Evolutionary conservation across 139 green algal species (phyloP), one percentile per base, ranked within the genome.

Genomic region (Trebouxia sp.): DNA sequence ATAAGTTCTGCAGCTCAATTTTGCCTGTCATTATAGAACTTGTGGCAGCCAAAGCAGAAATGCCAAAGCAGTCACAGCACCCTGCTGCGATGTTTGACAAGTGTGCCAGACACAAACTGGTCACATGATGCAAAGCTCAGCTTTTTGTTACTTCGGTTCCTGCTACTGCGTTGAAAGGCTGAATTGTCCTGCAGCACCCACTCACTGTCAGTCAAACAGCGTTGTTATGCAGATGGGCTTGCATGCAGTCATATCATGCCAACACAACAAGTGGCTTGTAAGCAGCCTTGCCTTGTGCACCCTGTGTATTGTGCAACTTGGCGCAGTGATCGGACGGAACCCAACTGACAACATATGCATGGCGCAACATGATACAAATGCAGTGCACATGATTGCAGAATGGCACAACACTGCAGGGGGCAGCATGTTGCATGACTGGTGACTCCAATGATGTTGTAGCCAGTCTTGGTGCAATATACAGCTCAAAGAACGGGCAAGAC

Each of bases 171-270:
- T 42, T 72, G 32, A 42, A 72, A 0, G 62, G 62, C 62, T 72
- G 62, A n/a, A 72, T 45, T 6, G 42, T 43, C 62, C 62, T 72
- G 62, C 62, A 72, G n/a, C n/a, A n/a, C n/a, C n/a, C n/a, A n/a
- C n/a, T n/a, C n/a, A n/a, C n/a, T n/a, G n/a, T n/a, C n/a, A n/a
- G n/a, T n/a, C n/a, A n/a, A n/a, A n/a, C n/a, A n/a, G n/a, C n/a
- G n/a, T n/a, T n/a, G n/a, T n/a, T n/a, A n/a, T n/a, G n/a, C n/a
- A n/a, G n/a, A n/a, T n/a, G n/a, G n/a, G n/a, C n/a, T n/a, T n/a
- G n/a, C n/a, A n/a, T n/a, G n/a, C n/a, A n/a, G n/a, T n/a, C n/a
- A n/a, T n/a, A n/a, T n/a, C n/a, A n/a, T n/a, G n/a, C n/a, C n/a
- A n/a, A n/a, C n/a, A n/a, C n/a, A n/a, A n/a, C n/a, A n/a, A n/a